A percentile compares a stretch with the other conserved stretches of the same genome.
Evolutionary conservation across 1,284 basidiomycete genomes (phyloP).

Genomic region (Tilletia indica): DNA sequence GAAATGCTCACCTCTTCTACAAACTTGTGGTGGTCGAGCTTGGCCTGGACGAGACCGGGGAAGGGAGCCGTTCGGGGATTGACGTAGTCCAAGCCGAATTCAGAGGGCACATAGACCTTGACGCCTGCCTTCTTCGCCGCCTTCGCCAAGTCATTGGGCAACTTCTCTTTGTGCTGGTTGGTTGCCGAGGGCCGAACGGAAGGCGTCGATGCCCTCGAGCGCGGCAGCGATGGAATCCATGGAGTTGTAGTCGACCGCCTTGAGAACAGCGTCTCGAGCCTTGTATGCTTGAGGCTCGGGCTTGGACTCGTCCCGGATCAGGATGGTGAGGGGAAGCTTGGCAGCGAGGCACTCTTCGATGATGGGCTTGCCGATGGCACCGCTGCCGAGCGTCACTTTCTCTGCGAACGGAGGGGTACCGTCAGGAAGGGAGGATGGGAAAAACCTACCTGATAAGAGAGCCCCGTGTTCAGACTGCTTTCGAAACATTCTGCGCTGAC

Average conservation of each 20-base stretch:
- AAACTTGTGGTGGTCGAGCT: not conserved
- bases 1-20: not conserved
- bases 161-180: conserved; percentile 37
- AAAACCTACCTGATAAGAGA: too few species aligned
- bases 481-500: too few species aligned
- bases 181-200: conserved; percentile 50
- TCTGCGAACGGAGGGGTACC: too few species aligned
- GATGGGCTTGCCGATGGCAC: conserved; percentile 23
- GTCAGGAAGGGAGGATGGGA: too few species aligned
- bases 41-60: not conserved
- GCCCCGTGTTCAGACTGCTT: too few species aligned
- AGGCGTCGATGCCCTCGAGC: conserved; percentile 54
- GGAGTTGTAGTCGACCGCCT: conserved; percentile 54
- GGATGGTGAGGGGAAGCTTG: conserved; percentile 26
- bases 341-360: conserved; percentile 23
- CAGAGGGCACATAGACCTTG: conserved; percentile 58
- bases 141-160: conserved; percentile 55
- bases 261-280: conserved; percentile 22
- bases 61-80: not conserved
- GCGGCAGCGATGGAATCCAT: conserved; percentile 47
- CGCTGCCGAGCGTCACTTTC: conserved; percentile 21
- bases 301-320: conserved; percentile 26
- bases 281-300: conserved; percentile 15
- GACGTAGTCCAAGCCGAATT: conserved; percentile 20
- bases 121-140: conserved; percentile 56